Evolutionary conservation across 164 flowering plant genomes (phyloP), one percentile per base, ranked within the genome.

Genomic region (Vitis rupestris): DNA sequence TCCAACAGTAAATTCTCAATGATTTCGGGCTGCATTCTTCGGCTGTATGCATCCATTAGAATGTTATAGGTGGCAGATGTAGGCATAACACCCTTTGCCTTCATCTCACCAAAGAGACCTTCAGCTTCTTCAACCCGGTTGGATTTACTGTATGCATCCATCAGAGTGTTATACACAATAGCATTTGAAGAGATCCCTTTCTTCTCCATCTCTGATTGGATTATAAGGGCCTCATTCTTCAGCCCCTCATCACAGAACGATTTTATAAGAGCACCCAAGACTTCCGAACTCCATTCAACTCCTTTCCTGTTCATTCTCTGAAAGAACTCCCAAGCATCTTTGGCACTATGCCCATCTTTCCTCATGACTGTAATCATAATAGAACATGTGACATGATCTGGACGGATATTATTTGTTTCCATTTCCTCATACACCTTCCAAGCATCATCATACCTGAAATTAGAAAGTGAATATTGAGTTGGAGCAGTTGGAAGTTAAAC

Each of bases 211-310:
- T 94, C 95, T 54, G 80, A 61, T 70, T 89, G 97, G 77, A 94
- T 84, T 49, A 90, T 77, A 66, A 94, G 92, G 50, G 99, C 99
- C 79, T 92, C 89, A 30, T 83, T 83, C 79, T 78, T 87, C 65
- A 94, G 82, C 27, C 99, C 99, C 85, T 94, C 97, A 19, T 89
- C 87, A 69, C 97, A 94, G 72, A 92, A 94, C 10, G 91, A 87
- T 80, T 94, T 92, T 29, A 92, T 81, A n/a, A 94, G 80, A 70
- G 95, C 88, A 67, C 94, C 95, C 60, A 88, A 55, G 50, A 88
- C 87, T 78, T 94, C 97, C 59, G 72, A 51, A 80, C 90, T 84
- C 95, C 93, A 90, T 56, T 84, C 66, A 10, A 89, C 87, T 58
- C 95, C 95, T 70, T 92, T 87, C 55, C 85, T 71, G 66, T 80